Conservation (phyloP, 2,329 filamentous ascomycete species). For the Fusarium tanahbumbuense region DNA sequence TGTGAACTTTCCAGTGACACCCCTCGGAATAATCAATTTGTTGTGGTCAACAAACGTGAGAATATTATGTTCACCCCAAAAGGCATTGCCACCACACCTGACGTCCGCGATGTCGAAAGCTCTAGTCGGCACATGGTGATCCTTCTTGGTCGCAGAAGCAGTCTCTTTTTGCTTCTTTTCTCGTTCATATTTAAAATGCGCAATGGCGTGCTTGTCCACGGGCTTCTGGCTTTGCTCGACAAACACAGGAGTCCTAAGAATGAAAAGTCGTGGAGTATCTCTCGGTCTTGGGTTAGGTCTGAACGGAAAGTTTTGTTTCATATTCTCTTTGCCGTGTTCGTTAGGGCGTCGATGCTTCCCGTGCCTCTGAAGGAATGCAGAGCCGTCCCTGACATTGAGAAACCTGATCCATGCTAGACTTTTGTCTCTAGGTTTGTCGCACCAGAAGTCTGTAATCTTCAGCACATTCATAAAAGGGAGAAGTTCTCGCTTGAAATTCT, state of each 20-base stretch:
- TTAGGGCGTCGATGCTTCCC: constrained; percentile 41
- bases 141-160: background rate
- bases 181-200: constrained; percentile 47
- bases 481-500: constrained; percentile 54
- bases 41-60: constrained; percentile 60
- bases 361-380: constrained; percentile 56
- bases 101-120: constrained; percentile 44
- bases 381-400: constrained; percentile 53
- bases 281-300: background rate
- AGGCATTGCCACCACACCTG: constrained; percentile 63
- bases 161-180: constrained; percentile 41
- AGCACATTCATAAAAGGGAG: constrained; percentile 55
- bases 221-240: constrained; percentile 51
- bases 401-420: constrained; percentile 58
- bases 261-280: constrained; percentile 47
- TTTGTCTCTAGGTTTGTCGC: constrained; percentile 55
- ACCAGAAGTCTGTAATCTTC: constrained; percentile 56
- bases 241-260: constrained; percentile 48
- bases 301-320: background rate
- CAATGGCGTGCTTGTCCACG: constrained; percentile 41
- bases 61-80: constrained; percentile 42
- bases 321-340: constrained; percentile 9
- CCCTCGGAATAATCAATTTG: constrained; percentile 14
- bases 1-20: constrained; percentile 20
- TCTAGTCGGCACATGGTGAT: constrained; percentile 38